These are phyloP conservation scores for Rhynchosporium agropyri DNA, from an alignment of 2,329 filamentous ascomycete species.

Conservation along the genomic window DNA sequence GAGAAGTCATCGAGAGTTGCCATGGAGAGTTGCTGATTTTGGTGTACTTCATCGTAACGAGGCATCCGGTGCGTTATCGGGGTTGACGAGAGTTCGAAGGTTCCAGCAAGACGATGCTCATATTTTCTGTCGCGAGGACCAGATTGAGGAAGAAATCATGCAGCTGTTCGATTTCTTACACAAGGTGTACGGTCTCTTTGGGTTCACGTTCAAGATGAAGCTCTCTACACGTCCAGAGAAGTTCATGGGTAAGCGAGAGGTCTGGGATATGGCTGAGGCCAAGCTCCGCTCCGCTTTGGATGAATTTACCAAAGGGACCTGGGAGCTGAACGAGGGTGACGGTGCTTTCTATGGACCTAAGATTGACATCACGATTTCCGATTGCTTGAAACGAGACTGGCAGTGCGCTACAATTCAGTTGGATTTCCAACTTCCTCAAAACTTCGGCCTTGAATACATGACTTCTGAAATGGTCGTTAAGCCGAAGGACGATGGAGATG, in stretches of 20 bases:
- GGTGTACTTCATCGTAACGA: slow-evolving; percentile 95
- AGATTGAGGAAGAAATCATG: slow-evolving; percentile 74
- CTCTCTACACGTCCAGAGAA: slow-evolving; percentile 89
- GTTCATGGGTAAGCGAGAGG: slow-evolving; percentile 81
- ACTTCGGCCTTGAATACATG: slow-evolving; percentile 87
- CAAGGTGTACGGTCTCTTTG: slow-evolving; percentile 78
- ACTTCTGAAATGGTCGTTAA: slow-evolving; percentile 64
- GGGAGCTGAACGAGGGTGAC: slow-evolving; percentile 92
- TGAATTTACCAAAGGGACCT: slow-evolving; percentile 70
- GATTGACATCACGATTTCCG: slow-evolving; percentile 94
- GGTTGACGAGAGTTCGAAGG: slow-evolving; percentile 86
- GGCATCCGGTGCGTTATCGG: slow-evolving; percentile 86
- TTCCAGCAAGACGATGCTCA: slow-evolving; percentile 98
- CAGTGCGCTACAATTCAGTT: slow-evolving; percentile 95
- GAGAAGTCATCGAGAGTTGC: slow-evolving; percentile 86
- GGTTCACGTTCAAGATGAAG: slow-evolving; percentile 91
- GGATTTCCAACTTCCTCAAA: slow-evolving; percentile 82
- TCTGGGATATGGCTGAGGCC: slow-evolving; percentile 86
- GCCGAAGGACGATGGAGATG: slow-evolving; percentile 44
- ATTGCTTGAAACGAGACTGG: slow-evolving; percentile 81
- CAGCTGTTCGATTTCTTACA: slow-evolving; percentile 86
- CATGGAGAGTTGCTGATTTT: slow-evolving; percentile 92
- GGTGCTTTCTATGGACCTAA: slow-evolving; percentile 99
- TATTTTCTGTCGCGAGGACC: slow-evolving; percentile 88
- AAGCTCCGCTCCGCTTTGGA: slow-evolving; percentile 80